These are phyloP conservation scores for Planoprotostelium fungivorum DNA, from an alignment of 78 protist genomes.

Conservation along the genomic window DNA sequence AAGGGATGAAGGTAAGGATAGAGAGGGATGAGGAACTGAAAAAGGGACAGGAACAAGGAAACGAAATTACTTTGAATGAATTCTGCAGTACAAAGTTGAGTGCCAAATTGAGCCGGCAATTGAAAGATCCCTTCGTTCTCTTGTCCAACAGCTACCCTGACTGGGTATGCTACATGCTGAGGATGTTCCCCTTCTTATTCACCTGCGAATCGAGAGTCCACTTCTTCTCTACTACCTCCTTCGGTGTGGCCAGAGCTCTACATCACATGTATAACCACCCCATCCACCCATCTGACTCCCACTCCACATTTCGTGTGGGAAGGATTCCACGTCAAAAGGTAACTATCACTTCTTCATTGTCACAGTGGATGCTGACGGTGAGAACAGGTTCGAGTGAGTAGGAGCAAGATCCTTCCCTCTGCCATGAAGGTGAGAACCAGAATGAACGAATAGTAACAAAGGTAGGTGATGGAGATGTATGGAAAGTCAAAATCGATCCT, in stretches of 20 bases:
- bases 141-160: conserved; percentile 65
- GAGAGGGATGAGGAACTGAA: too few species aligned
- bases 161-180: conserved; percentile 61
- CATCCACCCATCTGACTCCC: conserved; percentile 30
- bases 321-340: conserved; percentile 76
- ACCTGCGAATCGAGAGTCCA: conserved; percentile 44
- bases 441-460: too few species aligned
- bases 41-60: too few species aligned
- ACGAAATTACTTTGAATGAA: not conserved
- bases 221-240: conserved; percentile 64
- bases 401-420: conserved; percentile 58
- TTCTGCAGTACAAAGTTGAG: conserved; percentile 54
- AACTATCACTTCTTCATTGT: too few species aligned
- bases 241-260: conserved; percentile 78
- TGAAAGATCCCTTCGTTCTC: conserved; percentile 74
- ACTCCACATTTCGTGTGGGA: conserved; percentile 25
- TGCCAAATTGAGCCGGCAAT: conserved; percentile 74
- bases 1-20: not conserved
- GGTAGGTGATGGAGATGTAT: conserved; percentile 62
- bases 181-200: conserved; percentile 52
- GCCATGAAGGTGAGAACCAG: too few species aligned
- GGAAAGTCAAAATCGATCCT: conserved; percentile 58
- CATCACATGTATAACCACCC: conserved; percentile 29
- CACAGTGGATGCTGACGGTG: not conserved
- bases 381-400: conserved; percentile 52